Conservation (phyloP, 192 early-diverging fungal species). For the Coemansia sp. region DNA sequence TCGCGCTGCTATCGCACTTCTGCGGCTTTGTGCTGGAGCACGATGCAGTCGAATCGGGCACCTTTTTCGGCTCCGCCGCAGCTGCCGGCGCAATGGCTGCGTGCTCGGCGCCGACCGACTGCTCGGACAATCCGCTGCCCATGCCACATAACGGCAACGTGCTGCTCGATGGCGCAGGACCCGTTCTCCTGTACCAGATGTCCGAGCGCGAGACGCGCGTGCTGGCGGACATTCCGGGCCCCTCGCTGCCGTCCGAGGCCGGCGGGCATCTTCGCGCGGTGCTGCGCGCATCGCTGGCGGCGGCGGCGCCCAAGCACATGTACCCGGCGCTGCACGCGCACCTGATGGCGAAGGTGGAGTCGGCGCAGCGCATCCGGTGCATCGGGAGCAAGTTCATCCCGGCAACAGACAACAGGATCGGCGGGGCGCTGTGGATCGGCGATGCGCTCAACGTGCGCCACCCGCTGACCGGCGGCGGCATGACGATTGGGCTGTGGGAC, state of each 20-base stretch:
- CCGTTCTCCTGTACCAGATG: constrained; percentile 92
- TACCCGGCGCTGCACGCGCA: constrained; percentile 61
- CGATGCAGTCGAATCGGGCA: constrained; percentile 59
- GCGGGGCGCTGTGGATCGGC: constrained; percentile 83
- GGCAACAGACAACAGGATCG: constrained; percentile 66
- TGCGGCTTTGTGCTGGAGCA: constrained; percentile 49
- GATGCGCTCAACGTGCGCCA: constrained; percentile 98
- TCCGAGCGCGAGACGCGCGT: constrained; percentile 83
- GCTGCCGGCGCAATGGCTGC: neutral
- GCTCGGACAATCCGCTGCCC: constrained; percentile 59
- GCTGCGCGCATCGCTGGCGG: constrained; percentile 61
- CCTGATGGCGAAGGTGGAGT: constrained; percentile 68
- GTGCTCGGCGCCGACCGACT: constrained; percentile 52
- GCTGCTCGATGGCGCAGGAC: constrained; percentile 79
- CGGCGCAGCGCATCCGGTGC: constrained; percentile 66
- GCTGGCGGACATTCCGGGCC: constrained; percentile 90
- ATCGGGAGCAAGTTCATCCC: constrained; percentile 94
- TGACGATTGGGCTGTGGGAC: constrained; percentile 96
- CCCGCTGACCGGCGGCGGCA: constrained; percentile 93
- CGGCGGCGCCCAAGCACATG: constrained; percentile 65
- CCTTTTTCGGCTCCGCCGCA: constrained; percentile 71
- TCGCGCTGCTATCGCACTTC: constrained; percentile 45
- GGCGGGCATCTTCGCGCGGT: constrained; percentile 50
- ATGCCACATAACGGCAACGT: constrained; percentile 90
- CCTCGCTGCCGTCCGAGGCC: constrained; percentile 64